Percentiles rank a stretch among this genome's conserved stretches.
Evolutionary conservation across 257 asterid species (phyloP).

Genomic region (Rehmannia glutinosa): DNA sequence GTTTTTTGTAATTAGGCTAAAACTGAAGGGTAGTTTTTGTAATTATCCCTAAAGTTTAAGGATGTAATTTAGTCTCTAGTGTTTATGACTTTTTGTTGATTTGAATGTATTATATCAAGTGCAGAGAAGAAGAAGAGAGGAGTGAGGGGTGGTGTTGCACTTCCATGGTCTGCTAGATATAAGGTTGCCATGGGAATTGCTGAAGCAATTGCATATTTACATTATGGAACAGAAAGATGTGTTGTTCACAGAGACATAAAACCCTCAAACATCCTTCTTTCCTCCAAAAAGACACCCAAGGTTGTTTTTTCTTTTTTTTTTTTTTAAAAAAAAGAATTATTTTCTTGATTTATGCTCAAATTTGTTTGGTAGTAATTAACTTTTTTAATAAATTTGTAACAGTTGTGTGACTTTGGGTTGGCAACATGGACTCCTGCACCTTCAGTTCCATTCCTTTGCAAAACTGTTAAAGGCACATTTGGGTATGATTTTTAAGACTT

Average conservation of each 20-base stretch:
- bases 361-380: too few species aligned
- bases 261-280: constrained; percentile 89
- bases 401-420: constrained; percentile 93
- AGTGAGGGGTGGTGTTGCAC: constrained; percentile 44
- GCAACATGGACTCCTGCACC: constrained; percentile 95
- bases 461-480: constrained; percentile 92
- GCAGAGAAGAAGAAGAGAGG: constrained; percentile 73
- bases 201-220: constrained; percentile 70
- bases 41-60: too few species aligned
- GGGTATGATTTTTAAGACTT: constrained; percentile 64
- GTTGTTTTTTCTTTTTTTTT: constrained; percentile 11
- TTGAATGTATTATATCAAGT: not conserved
- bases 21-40: too few species aligned
- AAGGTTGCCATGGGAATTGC: constrained; percentile 76
- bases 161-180: constrained; percentile 65
- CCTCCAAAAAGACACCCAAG: constrained; percentile 74
- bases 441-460: constrained; percentile 86
- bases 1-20: too few species aligned
- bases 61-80: too few species aligned
- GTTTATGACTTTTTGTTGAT: not conserved
- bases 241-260: constrained; percentile 91
- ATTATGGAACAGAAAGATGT: constrained; percentile 81
- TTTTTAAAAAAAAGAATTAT: not conserved
- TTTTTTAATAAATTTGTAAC: not conserved
- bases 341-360: too few species aligned